phyloP scores from a whole-genome alignment of 2,329 filamentous ascomycete species.

The Aspergillus thermomutatus region DNA sequence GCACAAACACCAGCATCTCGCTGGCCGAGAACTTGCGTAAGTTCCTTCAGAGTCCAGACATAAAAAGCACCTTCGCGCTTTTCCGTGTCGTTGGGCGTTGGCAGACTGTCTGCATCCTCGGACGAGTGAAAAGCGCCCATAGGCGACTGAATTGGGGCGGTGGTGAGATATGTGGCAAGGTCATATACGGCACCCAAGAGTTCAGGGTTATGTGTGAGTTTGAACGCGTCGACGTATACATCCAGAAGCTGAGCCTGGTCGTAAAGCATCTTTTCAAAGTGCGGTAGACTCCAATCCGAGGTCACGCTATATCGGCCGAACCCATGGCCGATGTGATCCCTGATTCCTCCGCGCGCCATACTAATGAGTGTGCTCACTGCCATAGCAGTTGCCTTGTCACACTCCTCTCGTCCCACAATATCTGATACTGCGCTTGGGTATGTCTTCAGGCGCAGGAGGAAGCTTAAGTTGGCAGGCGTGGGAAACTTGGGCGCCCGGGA shows the following conservation, averaged over 20 bases:
- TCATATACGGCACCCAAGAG: constrained; percentile 76
- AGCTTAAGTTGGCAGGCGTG: constrained; percentile 78
- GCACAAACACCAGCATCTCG: constrained; percentile 71
- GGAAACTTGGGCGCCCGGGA: constrained; percentile 80
- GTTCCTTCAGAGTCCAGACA: constrained; percentile 86
- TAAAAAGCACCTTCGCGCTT: constrained; percentile 93
- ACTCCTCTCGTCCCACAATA: constrained; percentile 82
- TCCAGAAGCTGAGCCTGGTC: constrained; percentile 85
- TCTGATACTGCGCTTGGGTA: constrained; percentile 73
- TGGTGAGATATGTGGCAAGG: constrained; percentile 81
- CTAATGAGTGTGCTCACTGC: constrained; percentile 74
- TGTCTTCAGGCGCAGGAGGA: constrained; percentile 70
- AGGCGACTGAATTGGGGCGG: constrained; percentile 61
- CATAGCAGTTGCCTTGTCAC: constrained; percentile 70
- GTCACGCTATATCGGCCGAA: constrained; percentile 87
- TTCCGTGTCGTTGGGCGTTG: constrained; percentile 69
- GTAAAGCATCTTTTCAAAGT: constrained; percentile 96
- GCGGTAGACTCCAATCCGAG: constrained; percentile 85
- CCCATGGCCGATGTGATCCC: constrained; percentile 74
- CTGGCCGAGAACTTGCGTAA: constrained; percentile 69
- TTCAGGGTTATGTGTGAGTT: constrained; percentile 64
- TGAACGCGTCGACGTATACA: constrained; percentile 83
- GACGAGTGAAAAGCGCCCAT: constrained; percentile 80
- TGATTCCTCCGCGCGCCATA: constrained; percentile 70
- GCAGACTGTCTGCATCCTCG: constrained; percentile 84